Percentiles rank a stretch among this genome's conserved stretches.
These are phyloP conservation scores for Epichloe sylvatica DNA, from an alignment of 2,329 filamentous ascomycete species.

Conservation along the genomic window DNA sequence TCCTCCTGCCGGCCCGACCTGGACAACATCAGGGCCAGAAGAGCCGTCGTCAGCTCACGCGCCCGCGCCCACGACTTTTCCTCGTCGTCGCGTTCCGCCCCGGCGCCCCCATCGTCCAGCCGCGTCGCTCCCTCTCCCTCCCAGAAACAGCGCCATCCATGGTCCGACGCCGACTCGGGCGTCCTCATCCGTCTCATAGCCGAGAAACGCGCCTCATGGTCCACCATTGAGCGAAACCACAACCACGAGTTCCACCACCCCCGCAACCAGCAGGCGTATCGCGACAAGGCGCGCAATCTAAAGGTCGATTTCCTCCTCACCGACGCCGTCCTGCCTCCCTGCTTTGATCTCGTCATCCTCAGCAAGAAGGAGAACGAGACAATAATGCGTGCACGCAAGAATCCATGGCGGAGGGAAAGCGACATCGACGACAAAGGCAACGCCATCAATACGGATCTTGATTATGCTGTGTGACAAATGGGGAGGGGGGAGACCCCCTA, in stretches of 20 bases:
- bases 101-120: background rate
- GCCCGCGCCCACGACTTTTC: background rate
- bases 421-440: conserved; percentile 28
- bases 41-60: background rate
- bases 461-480: background rate
- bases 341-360: conserved; percentile 37
- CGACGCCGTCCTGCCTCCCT: conserved; percentile 29
- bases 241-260: conserved; percentile 24
- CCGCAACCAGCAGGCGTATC: conserved; percentile 41
- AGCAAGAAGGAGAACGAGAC: conserved; percentile 34
- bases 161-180: conserved; percentile 28
- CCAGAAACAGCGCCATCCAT: conserved; percentile 19
- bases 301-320: conserved; percentile 37
- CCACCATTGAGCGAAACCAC: conserved; percentile 19
- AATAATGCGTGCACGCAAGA: conserved; percentile 30
- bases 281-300: conserved; percentile 43
- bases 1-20: background rate
- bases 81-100: background rate
- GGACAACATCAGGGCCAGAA: background rate
- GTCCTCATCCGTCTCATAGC: conserved; percentile 30
- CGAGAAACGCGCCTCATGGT: conserved; percentile 15
- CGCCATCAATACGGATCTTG: conserved; percentile 23
- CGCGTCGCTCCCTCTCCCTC: background rate
- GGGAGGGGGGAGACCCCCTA: too few relatives aligned
- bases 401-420: conserved; percentile 32